Conservation (phyloP, 106 monocot species). For the Dioscorea zingiberensis region DNA sequence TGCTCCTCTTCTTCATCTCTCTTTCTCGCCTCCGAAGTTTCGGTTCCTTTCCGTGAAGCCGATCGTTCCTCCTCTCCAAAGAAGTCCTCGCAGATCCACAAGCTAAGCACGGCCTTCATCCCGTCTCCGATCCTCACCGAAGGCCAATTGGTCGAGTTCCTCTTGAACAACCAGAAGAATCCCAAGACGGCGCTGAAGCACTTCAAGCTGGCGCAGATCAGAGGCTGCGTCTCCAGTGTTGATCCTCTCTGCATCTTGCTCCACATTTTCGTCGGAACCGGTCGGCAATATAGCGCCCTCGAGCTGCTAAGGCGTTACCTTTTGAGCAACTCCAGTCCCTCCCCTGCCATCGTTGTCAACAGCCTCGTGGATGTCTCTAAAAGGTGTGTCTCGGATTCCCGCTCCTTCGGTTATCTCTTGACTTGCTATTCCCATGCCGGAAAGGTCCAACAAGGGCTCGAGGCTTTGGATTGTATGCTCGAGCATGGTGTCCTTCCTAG, state of each 20-base stretch:
- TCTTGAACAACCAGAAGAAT: neutral
- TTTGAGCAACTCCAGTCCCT: neutral
- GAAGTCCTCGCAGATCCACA: neutral
- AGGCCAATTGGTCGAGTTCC: neutral
- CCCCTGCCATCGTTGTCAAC: conserved; percentile 21
- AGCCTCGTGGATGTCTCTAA: conserved; percentile 25
- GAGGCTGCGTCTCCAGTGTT: neutral
- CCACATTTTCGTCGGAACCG: conserved; percentile 37
- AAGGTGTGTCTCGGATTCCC: conserved; percentile 14
- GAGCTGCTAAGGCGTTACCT: conserved; percentile 25
- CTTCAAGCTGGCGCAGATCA: neutral
- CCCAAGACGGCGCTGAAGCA: neutral
- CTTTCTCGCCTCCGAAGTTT: no score
- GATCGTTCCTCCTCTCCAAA: no score
- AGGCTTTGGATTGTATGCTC: conserved; percentile 33
- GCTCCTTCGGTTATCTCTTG: conserved; percentile 25
- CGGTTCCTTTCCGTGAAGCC: no score
- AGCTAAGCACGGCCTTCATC: neutral
- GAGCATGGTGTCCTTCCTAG: conserved; percentile 19
- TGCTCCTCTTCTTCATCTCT: no score
- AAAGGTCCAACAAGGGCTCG: conserved; percentile 15
- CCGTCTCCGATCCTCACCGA: neutral
- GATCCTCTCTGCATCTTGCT: conserved; percentile 20
- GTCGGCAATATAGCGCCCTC: conserved; percentile 7
- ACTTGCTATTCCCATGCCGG: conserved; percentile 18